Base-by-base conservation (phyloP, 2,329 filamentous ascomycete species). In the Penicillium expansum region DNA sequence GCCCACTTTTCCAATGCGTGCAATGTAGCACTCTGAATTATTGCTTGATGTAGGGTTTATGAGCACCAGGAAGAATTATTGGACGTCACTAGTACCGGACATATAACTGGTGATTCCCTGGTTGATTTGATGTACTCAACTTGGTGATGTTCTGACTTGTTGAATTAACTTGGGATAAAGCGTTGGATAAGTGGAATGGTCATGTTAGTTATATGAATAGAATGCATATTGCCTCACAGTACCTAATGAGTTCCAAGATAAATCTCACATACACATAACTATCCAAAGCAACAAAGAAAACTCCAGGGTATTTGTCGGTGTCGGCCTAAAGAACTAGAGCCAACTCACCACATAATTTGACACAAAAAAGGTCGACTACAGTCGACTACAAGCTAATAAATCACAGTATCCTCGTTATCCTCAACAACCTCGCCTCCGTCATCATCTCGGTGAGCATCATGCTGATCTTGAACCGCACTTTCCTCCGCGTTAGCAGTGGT, bases 401-500 rank as follows among this genome's bases (percentile, higher is more conserved):
- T 93, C 52, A 96, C 91, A 66, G 88, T 92, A 68, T 96, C 92
- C 77, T 97, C 92, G 58, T 91, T 90, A 53, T 88, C 90, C 73
- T 94, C 86, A 63, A 95, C 82, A 55, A 93, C 87, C 68, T 92
- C 90, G 52, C 86, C 89, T 49, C 83, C 82, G 60, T 91, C 86
- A 67, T 92, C 89, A 58, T 89, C 82, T 64, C 76, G 77, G 67
- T 74, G 71, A 60, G 68, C 63, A 61, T 75, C 73, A 74, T 79
- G 55, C 35, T 69, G 62, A 72, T 76, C 71, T 74, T 74, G 64
- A 60, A 73, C 70, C 68, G 68, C 67, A 61, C 67, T 57, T 56
- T 65, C 59, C 22, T 52, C 55, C 63, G 66, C 63, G 60, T 71
- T 62, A 62, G 67, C 64, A 62, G 71, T 59, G 42, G 67, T 65